phyloP scores from a whole-genome alignment of 169 alveolate species.

The Eimeria necatrix region DNA sequence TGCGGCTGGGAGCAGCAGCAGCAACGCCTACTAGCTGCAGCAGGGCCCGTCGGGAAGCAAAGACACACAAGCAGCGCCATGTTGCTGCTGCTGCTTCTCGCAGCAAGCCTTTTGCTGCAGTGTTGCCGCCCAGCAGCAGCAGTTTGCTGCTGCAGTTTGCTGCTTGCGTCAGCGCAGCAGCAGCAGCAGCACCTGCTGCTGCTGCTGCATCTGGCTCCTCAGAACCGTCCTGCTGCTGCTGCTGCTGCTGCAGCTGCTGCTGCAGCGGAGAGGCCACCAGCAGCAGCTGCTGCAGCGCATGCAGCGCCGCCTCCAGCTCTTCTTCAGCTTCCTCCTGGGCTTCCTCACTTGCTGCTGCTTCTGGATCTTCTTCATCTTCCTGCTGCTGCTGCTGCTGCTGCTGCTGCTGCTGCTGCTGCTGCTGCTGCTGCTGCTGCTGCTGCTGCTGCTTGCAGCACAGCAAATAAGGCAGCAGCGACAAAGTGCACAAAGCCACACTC shows the following conservation, averaged over 20 bases:
- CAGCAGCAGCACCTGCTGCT: background rate
- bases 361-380: background rate
- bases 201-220: background rate
- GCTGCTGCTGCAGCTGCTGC: background rate
- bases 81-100: background rate
- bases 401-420: background rate
- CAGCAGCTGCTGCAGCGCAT: constrained; percentile 60
- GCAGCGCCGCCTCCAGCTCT: background rate
- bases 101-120: background rate
- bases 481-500: background rate
- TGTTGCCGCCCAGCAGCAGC: constrained; percentile 20
- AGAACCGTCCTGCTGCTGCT: background rate
- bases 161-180: background rate
- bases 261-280: background rate
- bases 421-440: background rate
- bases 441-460: background rate
- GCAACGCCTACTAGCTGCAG: background rate
- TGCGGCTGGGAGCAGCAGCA: background rate
- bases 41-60: background rate
- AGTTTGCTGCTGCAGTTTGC: background rate
- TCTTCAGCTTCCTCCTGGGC: constrained; percentile 16
- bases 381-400: background rate
- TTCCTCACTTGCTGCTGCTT: background rate
- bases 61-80: background rate
- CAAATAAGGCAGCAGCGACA: constrained; percentile 19